A percentile compares a stretch with the other conserved stretches of the same genome.
These are phyloP conservation scores for Gracilaria gracilis DNA, from an alignment of 23 red algal genomes.

Conservation along the genomic window DNA sequence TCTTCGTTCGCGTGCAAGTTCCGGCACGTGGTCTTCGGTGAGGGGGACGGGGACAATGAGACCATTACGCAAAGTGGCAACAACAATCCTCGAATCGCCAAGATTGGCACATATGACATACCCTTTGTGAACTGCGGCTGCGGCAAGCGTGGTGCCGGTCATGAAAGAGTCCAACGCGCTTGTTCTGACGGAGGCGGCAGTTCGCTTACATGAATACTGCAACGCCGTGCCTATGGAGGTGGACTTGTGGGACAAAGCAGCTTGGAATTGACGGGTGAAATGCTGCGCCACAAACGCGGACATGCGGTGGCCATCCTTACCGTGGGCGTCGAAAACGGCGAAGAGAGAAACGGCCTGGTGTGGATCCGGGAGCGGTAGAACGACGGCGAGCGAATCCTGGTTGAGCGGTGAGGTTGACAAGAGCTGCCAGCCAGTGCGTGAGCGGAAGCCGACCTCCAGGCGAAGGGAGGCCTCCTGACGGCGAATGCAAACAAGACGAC, in stretches of 20 bases:
- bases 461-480: conserved; percentile 60
- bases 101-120: conserved; percentile 79
- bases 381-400: conserved; percentile 64
- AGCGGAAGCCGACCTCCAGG: conserved; percentile 64
- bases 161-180: conserved; percentile 37
- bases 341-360: conserved; percentile 32
- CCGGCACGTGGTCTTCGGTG: conserved; percentile 66
- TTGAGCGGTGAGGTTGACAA: conserved; percentile 66
- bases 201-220: conserved; percentile 22
- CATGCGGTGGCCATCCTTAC: conserved; percentile 62
- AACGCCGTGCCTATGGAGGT: conserved; percentile 17
- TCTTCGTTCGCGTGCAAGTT: conserved; percentile 53
- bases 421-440: conserved; percentile 85
- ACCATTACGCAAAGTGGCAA: conserved; percentile 20
- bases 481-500: conserved; percentile 58
- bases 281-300: conserved; percentile 66
- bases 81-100: conserved; percentile 77
- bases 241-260: conserved; percentile 22
- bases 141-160: conserved; percentile 74
- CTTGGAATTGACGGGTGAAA: conserved; percentile 20
- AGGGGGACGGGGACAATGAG: conserved; percentile 37
- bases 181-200: conserved; percentile 24
- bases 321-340: conserved; percentile 89
- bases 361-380: conserved; percentile 47
- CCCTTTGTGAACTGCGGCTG: conserved; percentile 56